Percentiles rank a stretch among this genome's conserved stretches.
Conservation (phyloP, 768 basidiomycete species). For the Termitomyces sp. region DNA sequence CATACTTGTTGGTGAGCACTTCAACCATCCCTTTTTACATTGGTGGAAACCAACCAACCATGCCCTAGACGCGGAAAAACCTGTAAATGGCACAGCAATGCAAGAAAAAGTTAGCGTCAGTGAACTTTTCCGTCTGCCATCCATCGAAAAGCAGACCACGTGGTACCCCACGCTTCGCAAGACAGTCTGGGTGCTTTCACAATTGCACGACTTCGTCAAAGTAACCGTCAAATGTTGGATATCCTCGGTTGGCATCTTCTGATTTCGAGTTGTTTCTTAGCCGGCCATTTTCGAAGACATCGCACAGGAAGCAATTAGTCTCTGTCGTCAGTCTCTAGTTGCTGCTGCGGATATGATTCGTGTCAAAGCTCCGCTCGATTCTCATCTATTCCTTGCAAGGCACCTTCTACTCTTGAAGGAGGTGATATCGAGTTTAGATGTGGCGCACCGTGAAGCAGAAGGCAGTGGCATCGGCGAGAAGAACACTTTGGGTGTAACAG, state of each 20-base stretch:
- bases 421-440: slow-evolving; percentile 71
- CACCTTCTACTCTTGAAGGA: slow-evolving; percentile 93
- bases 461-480: slow-evolving; percentile 19
- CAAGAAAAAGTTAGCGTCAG: slow-evolving; percentile 69
- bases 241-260: neutral
- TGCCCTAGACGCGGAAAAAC: slow-evolving; percentile 41
- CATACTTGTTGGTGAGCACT: slow-evolving; percentile 62
- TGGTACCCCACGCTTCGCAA: slow-evolving; percentile 92
- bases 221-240: slow-evolving; percentile 37
- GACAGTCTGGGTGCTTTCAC: slow-evolving; percentile 88
- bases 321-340: slow-evolving; percentile 81
- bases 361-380: slow-evolving; percentile 57
- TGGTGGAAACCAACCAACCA: neutral
- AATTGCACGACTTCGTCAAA: slow-evolving; percentile 90
- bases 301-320: slow-evolving; percentile 84
- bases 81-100: slow-evolving; percentile 38
- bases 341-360: slow-evolving; percentile 67
- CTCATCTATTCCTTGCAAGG: slow-evolving; percentile 82
- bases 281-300: slow-evolving; percentile 96
- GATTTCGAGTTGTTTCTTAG: slow-evolving; percentile 33
- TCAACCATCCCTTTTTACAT: neutral
- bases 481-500: slow-evolving; percentile 55
- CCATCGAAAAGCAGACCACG: slow-evolving; percentile 71
- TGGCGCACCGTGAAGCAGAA: slow-evolving; percentile 47
- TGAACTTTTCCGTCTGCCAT: slow-evolving; percentile 67